Evolutionary conservation across 2,329 filamentous ascomycete genomes (phyloP).

Genomic region (Epichloe coenophiala): DNA sequence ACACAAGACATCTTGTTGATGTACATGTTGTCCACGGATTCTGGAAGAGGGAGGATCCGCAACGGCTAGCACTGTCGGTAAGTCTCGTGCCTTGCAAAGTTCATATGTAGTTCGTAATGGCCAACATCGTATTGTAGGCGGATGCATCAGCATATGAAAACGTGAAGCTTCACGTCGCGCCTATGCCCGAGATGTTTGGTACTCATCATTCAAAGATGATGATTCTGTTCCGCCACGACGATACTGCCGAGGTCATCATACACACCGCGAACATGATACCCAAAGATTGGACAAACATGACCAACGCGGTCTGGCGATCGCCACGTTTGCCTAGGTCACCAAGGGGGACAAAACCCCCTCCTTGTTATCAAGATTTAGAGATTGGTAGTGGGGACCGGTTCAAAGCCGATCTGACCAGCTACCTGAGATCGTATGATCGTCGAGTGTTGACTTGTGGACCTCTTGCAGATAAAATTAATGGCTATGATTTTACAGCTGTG

Average conservation of each 20-base stretch:
- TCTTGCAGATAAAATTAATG: conserved; percentile 42
- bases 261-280: conserved; percentile 88
- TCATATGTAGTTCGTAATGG: background rate
- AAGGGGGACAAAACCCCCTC: background rate
- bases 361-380: conserved; percentile 5
- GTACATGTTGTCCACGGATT: conserved; percentile 48
- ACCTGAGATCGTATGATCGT: conserved; percentile 56
- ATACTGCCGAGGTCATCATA: conserved; percentile 64
- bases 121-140: conserved; percentile 6
- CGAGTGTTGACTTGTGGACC: conserved; percentile 36
- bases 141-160: conserved; percentile 46
- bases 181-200: conserved; percentile 72
- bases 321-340: conserved; percentile 46
- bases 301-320: conserved; percentile 69
- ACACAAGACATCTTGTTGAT: conserved; percentile 33
- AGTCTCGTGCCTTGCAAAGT: conserved; percentile 8
- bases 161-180: conserved; percentile 57
- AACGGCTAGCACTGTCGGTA: conserved; percentile 44
- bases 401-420: conserved; percentile 61
- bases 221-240: conserved; percentile 65
- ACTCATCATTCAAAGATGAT: conserved; percentile 86
- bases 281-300: conserved; percentile 80
- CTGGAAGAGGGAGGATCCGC: conserved; percentile 53
- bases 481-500: conserved; percentile 57
- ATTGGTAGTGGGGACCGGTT: conserved; percentile 55